phyloP scores from a whole-genome alignment of 345 rosid species.

The Tarenaya hassleriana region DNA sequence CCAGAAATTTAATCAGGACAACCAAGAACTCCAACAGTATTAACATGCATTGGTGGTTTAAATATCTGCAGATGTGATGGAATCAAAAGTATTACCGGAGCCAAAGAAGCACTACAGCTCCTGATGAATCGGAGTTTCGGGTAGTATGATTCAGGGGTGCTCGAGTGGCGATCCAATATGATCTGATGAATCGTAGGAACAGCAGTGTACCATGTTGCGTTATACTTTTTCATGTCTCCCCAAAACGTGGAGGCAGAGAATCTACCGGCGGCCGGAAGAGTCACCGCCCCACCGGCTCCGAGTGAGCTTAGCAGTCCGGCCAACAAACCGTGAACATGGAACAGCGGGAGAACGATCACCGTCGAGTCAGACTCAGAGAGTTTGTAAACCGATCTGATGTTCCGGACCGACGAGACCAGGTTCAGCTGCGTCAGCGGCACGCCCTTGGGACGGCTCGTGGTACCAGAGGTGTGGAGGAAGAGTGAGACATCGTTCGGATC shows the following conservation, averaged over 20 bases:
- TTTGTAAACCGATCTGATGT: slow-evolving; percentile 59
- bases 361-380: slow-evolving; percentile 74
- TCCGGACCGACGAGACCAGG: slow-evolving; percentile 43
- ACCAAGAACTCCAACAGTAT: neutral
- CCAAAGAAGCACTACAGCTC: slow-evolving; percentile 87
- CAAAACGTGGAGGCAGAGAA: slow-evolving; percentile 85
- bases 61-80: neutral
- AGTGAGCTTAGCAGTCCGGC: slow-evolving; percentile 75
- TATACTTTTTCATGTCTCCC: slow-evolving; percentile 56
- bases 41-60: too few species aligned
- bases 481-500: slow-evolving; percentile 58
- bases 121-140: slow-evolving; percentile 74
- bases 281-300: slow-evolving; percentile 65
- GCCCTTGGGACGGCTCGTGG: slow-evolving; percentile 77
- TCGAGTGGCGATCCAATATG: slow-evolving; percentile 61
- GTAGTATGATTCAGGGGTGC: slow-evolving; percentile 49
- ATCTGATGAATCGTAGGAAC: slow-evolving; percentile 94
- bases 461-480: slow-evolving; percentile 70
- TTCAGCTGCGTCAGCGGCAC: slow-evolving; percentile 68
- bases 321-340: slow-evolving; percentile 79
- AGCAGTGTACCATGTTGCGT: slow-evolving; percentile 92
- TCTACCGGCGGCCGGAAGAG: slow-evolving; percentile 74
- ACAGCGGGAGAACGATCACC: slow-evolving; percentile 67
- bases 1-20: neutral
- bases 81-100: slow-evolving; percentile 38